A percentile compares a stretch with the other conserved stretches of the same genome.
These are phyloP conservation scores for Medicago truncatula DNA, from an alignment of 306 rosid species.

Conservation along the genomic window MtrunA17r5.0-ANR NC_053046.1:41006501-41007000, in stretches of 20 bases:
- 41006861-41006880: background rate
- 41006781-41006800: background rate
- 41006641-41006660: background rate
- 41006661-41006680: background rate
- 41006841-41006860: background rate
- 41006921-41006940: no score
- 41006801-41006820: background rate
- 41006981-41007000: background rate
- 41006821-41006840: background rate
- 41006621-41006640: background rate
- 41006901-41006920: background rate
- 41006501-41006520: constrained; percentile 51
- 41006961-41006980: background rate
- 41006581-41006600: background rate
- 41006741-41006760: background rate
- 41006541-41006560: constrained; percentile 30
- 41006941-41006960: background rate
- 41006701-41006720: background rate
- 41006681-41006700: background rate
- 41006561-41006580: background rate
- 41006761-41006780: background rate
- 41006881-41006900: background rate
- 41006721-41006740: background rate
- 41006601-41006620: no score
- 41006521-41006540: constrained; percentile 64